Percentiles rank a stretch among this genome's conserved stretches.
phyloP scores from a whole-genome alignment of 345 rosid genomes.

The Citrus sp. region DNA sequence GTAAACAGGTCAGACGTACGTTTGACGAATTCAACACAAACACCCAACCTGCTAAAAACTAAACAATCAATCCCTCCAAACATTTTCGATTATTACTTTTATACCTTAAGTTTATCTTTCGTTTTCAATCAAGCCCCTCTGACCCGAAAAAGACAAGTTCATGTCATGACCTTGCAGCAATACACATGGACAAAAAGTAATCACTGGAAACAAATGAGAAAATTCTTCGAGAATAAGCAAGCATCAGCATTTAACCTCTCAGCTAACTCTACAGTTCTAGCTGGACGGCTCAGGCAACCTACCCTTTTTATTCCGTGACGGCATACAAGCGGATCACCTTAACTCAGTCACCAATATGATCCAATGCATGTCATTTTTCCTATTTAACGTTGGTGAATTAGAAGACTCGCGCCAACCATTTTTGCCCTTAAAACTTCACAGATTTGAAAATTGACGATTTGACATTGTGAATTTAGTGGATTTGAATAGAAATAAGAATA shows the following conservation, averaged over 20 bases:
- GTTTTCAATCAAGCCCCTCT: not conserved
- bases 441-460: too few relatives aligned
- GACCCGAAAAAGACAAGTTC: not conserved
- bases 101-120: not conserved
- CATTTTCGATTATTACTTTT: not conserved
- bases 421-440: too few relatives aligned
- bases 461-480: too few relatives aligned
- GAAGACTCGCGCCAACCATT: too few relatives aligned
- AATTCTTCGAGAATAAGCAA: slow-evolving; percentile 4
- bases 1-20: slow-evolving; percentile 15
- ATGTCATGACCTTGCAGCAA: not conserved
- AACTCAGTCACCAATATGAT: too few relatives aligned
- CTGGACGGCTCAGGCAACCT: not conserved
- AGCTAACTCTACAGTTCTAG: not conserved
- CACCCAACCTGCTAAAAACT: not conserved
- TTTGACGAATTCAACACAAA: slow-evolving; percentile 15
- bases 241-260: not conserved
- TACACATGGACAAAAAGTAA: slow-evolving; percentile 3
- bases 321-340: too few relatives aligned
- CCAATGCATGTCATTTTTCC: too few relatives aligned
- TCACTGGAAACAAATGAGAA: not conserved
- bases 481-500: too few relatives aligned
- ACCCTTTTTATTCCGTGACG: too few relatives aligned
- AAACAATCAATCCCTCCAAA: not conserved
- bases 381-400: too few relatives aligned